Evolutionary conservation across 768 basidiomycete genomes (phyloP), one percentile per base, ranked within the genome.

Genomic region (Russula virescens): DNA sequence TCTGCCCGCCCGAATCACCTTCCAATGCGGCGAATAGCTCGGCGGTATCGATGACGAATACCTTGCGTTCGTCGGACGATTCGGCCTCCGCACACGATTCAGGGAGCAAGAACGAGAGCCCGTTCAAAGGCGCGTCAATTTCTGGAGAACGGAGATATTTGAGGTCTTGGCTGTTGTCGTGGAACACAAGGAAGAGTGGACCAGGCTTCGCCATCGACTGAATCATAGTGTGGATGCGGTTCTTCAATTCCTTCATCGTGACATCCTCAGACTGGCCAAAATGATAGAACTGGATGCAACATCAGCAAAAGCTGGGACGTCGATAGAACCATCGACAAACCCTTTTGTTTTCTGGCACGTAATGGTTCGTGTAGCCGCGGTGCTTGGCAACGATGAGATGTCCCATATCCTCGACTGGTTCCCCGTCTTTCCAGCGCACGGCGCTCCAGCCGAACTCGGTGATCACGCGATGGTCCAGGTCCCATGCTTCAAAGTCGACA

Each of bases 401-500:
- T 0, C 81, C 85, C 47, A 75, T 68, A 55, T 84, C 79, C 42
- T 75, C 75, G 45, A 83, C 68, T 69, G 77, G 77, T 46, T 75
- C 47, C 5, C 79, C 84, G 26, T 80, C 75, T 53, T 81, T 75
- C 83, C 86, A 91, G 10, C 74, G 76, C 34, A 86, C 67, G 10
- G 76, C 69, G 67, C 84, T 83, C 80, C 83, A 93, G n/a, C 93
- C 93, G 67, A 91, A 87, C 71, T 95, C 93, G 26, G 89, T 91
- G 65, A 93, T 77, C 23, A 86, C 64, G 1, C 75, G 81, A 68
- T 91, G 88, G 47, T 91, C 88, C 46, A 73, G 73, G 70, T 94
- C 92, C 90, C 90, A 94, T 19, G 81, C 83, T 73, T 94, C 92
- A 65, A 94, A 86, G 71, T 94, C 92, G 55, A 93, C 73, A 18